A percentile compares a stretch with the other conserved stretches of the same genome.
phyloP scores from a whole-genome alignment of 2,329 filamentous ascomycete genomes.

The Phaeosphaeriaceae sp. region DNA sequence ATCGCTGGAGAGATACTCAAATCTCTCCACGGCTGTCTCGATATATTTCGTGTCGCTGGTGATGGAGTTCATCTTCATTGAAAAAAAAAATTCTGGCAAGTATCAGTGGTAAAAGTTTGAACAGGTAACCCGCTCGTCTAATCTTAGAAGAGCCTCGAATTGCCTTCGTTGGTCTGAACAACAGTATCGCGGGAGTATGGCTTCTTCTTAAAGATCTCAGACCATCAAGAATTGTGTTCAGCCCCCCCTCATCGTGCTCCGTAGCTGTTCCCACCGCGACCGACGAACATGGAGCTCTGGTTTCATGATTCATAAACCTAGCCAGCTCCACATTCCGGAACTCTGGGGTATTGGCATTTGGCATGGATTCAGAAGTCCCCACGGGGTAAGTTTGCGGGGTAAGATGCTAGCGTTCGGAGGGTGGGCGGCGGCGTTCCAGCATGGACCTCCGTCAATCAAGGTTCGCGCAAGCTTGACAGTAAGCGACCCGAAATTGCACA shows the following conservation, averaged over 20 bases:
- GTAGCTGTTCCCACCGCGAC: conserved; percentile 8
- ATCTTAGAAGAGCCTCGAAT: too few relatives aligned
- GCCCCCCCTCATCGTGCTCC: neutral
- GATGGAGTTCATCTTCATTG: conserved; percentile 8
- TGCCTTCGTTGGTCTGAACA: too few relatives aligned
- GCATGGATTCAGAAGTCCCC: too few relatives aligned
- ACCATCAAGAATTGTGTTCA: neutral
- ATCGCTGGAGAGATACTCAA: conserved; percentile 13
- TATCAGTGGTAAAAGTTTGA: too few relatives aligned
- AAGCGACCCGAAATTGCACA: too few relatives aligned
- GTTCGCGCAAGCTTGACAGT: too few relatives aligned
- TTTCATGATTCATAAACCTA: conserved; percentile 1
- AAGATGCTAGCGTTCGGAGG: conserved; percentile 12
- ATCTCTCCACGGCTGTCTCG: conserved; percentile 17
- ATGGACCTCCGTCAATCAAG: neutral
- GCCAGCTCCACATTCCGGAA: conserved; percentile 2
- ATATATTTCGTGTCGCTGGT: conserved; percentile 16
- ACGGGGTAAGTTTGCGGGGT: conserved; percentile 15
- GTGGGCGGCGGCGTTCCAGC: conserved; percentile 6
- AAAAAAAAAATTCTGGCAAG: too few relatives aligned
- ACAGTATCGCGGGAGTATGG: neutral
- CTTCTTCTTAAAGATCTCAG: neutral
- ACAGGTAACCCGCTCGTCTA: too few relatives aligned
- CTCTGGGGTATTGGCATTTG: too few relatives aligned
- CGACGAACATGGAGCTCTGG: neutral